Conservation (phyloP, 495 filamentous ascomycete species). For the Penicillium dipodomyicola region DNA sequence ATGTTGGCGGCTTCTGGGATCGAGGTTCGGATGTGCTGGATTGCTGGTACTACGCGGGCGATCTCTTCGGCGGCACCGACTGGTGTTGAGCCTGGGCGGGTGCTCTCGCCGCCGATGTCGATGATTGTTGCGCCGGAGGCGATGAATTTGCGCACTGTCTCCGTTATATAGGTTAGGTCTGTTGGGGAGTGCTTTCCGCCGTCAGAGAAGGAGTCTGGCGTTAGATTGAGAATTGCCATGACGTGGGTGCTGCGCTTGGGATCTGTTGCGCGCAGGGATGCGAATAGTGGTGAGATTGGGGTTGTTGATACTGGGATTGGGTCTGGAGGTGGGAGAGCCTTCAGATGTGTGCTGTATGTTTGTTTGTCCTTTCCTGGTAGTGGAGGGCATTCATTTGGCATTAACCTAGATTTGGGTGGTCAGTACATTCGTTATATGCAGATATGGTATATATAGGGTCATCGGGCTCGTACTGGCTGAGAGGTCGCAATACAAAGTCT, state of each 20-base stretch:
- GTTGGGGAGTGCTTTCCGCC: conserved; percentile 61
- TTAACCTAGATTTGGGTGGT: conserved; percentile 49
- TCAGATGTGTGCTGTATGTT: conserved; percentile 55
- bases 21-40: conserved; percentile 64
- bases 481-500: conserved; percentile 87
- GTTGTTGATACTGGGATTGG: conserved; percentile 63
- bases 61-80: conserved; percentile 72
- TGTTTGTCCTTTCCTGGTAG: conserved; percentile 27
- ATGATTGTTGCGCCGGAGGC: conserved; percentile 73
- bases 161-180: conserved; percentile 39
- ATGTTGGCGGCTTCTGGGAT: conserved; percentile 58
- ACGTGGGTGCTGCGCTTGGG: conserved; percentile 67
- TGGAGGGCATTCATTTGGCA: conserved; percentile 56
- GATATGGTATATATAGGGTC: not conserved
- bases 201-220: conserved; percentile 96
- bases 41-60: conserved; percentile 71
- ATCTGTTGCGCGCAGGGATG: conserved; percentile 61
- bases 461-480: conserved; percentile 65
- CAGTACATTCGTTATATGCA: not conserved
- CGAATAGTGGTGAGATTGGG: conserved; percentile 57
- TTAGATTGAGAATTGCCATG: conserved; percentile 95
- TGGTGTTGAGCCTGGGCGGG: conserved; percentile 67
- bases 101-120: conserved; percentile 92
- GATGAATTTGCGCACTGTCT: conserved; percentile 59
- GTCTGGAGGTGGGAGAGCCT: conserved; percentile 55